Percentiles rank a stretch among this genome's conserved stretches.
Conservation (phyloP, 2,329 filamentous ascomycete species). For the Geosmithia flava region DNA sequence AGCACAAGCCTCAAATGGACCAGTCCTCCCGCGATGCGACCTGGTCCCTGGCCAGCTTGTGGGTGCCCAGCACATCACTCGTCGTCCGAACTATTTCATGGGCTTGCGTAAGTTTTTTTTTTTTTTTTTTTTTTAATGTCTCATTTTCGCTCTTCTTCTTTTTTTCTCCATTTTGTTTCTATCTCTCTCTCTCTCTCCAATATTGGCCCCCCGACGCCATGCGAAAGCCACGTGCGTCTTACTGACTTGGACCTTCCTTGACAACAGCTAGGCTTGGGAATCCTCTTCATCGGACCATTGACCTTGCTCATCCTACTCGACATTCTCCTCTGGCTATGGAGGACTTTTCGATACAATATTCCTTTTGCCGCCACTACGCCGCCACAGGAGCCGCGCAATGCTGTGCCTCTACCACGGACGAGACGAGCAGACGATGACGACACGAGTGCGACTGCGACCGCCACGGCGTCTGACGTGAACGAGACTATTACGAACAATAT, state of each 20-base stretch:
- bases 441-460: conserved; percentile 1
- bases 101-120: not conserved
- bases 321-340: not conserved
- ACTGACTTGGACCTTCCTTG: not conserved
- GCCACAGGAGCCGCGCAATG: too few relatives aligned
- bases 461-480: not conserved
- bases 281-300: not conserved
- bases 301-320: not conserved
- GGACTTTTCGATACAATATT: not conserved
- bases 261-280: not conserved
- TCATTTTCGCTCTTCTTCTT: not conserved
- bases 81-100: not conserved
- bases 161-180: not conserved
- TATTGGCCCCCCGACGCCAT: not conserved
- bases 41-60: not conserved
- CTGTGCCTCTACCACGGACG: not conserved
- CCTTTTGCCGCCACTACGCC: too few relatives aligned
- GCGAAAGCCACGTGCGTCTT: not conserved
- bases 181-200: not conserved
- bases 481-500: not conserved
- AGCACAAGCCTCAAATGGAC: too few relatives aligned
- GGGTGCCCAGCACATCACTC: not conserved
- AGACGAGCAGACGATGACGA: not conserved
- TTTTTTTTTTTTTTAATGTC: not conserved
- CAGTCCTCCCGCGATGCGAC: not conserved